Evolutionary conservation across 2,329 filamentous ascomycete genomes (phyloP), one percentile per base, ranked within the genome.

Genomic region (Ceratocystis smalleyi): DNA sequence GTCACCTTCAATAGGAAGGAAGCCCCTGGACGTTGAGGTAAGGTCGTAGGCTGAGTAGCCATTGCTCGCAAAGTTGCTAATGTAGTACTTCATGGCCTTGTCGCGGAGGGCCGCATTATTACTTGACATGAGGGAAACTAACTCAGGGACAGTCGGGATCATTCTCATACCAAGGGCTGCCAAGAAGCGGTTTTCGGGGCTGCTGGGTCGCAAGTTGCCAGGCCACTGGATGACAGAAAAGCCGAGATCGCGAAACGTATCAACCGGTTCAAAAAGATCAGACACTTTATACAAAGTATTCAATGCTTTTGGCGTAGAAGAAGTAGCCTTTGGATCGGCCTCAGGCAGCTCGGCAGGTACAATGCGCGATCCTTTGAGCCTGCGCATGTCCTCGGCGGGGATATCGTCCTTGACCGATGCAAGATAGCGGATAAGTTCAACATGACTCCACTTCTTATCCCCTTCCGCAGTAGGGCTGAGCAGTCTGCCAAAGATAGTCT

Each of bases 341-440:
- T 82, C 82, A 59, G 78, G 78, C 24, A 40, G n/a, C 72, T 95
- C 90, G 2, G 88, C 88, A 8, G 90, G 89, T 70, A 91, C 92
- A 54, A 97, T 89, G 10, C 83, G 84, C 0, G 90, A 90, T 60
- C 85, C 81, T 64, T 82, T 86, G 27, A 99, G 79, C 70, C 87
- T 88, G 68, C 83, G 84, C 64, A 96, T 81, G 72, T 99, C 94
- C 61, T 86, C 85, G 8, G 76, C 74, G 0, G 94, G 94, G 66
- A 99, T 96, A 69, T 99, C 94, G 62, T 88, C 83, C 67, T 83
- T 84, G 32, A 99, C 94, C 7, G 91, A 95, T 10, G 92, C 84
- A 54, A 99, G 81, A 70, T 99, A 99, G 70, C 91, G 92, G 74
- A 99, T 91, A 30, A 99, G 78, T 72, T 99, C 92, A 67, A 96